Percentiles rank a stretch among this genome's conserved stretches.
Conservation (phyloP, 2,329 filamentous ascomycete genomes). For the Colletotrichum sansevieriae region DNA sequence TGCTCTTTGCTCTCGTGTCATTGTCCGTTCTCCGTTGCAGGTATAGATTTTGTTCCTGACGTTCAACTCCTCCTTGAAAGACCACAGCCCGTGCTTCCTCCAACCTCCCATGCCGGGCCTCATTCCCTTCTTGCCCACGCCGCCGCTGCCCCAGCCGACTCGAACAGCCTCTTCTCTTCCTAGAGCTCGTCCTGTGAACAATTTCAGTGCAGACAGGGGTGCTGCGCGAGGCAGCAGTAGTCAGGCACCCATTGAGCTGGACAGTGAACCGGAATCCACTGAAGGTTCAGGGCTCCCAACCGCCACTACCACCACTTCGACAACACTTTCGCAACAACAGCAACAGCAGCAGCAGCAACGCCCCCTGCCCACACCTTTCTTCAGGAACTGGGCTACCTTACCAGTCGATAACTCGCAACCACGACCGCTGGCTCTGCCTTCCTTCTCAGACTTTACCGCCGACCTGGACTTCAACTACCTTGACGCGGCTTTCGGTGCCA, state of each 20-base stretch:
- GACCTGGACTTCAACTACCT: constrained; percentile 25
- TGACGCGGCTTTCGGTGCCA: constrained; percentile 10
- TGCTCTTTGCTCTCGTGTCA: not conserved
- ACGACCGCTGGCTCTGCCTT: constrained; percentile 29
- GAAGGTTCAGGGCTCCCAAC: constrained; percentile 12
- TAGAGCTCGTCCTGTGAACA: constrained; percentile 17
- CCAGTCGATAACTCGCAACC: constrained; percentile 5
- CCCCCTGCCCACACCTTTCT: not conserved
- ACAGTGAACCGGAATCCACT: constrained; percentile 28
- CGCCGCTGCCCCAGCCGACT: constrained; percentile 30
- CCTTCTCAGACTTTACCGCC: constrained; percentile 34
- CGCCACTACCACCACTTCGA: constrained; percentile 18
- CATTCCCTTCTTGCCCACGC: constrained; percentile 35
- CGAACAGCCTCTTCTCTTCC: constrained; percentile 2
- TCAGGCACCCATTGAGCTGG: constrained; percentile 37
- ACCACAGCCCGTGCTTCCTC: constrained; percentile 16
- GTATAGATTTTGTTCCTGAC: constrained; percentile 22
- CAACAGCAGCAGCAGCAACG: constrained; percentile 1
- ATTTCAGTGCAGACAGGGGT: not conserved
- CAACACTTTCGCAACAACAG: not conserved
- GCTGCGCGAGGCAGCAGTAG: constrained; percentile 32
- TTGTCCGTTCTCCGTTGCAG: not conserved
- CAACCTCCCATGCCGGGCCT: constrained; percentile 38
- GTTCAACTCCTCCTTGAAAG: constrained; percentile 4
- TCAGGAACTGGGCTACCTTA: not conserved